Conservation (phyloP, 2,329 filamentous ascomycete species). For the Beauveria bassiana region DNA sequence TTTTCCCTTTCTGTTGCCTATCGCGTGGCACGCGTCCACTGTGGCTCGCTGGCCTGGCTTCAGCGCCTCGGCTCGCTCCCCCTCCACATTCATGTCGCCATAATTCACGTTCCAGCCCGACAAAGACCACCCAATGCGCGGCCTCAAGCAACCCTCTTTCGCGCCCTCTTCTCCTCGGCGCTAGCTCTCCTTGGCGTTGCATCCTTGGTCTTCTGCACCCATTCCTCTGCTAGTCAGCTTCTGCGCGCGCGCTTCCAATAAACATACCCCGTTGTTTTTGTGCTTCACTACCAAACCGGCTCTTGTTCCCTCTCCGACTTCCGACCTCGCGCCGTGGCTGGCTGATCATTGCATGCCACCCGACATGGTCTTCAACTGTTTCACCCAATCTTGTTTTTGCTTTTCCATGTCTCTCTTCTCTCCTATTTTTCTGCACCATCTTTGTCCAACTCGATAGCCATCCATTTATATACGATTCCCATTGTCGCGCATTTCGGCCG, state of each 20-base stretch:
- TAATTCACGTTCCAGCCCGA: conserved; percentile 5
- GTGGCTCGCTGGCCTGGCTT: neutral
- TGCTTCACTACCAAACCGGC: neutral
- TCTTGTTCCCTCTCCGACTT: neutral
- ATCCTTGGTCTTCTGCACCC: neutral
- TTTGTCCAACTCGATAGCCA: neutral
- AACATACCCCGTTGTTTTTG: neutral
- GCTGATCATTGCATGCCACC: neutral
- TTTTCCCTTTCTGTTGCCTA: conserved; percentile 5
- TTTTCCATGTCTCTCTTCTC: conserved; percentile 13
- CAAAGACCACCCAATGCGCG: neutral
- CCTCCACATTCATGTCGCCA: conserved; percentile 3
- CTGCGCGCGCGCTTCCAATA: neutral
- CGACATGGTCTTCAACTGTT: neutral
- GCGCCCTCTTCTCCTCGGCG: neutral
- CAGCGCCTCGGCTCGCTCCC: neutral
- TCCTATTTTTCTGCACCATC: conserved; percentile 2
- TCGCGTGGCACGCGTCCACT: conserved; percentile 3
- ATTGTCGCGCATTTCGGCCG: neutral
- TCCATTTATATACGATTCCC: neutral
- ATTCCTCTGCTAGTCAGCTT: neutral
- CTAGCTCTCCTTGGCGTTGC: neutral
- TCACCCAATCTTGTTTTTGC: conserved; percentile 9
- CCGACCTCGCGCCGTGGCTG: neutral
- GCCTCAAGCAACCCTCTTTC: neutral